phyloP scores from a whole-genome alignment of 1,284 basidiomycete genomes.

The Leccinum huronense region DNA sequence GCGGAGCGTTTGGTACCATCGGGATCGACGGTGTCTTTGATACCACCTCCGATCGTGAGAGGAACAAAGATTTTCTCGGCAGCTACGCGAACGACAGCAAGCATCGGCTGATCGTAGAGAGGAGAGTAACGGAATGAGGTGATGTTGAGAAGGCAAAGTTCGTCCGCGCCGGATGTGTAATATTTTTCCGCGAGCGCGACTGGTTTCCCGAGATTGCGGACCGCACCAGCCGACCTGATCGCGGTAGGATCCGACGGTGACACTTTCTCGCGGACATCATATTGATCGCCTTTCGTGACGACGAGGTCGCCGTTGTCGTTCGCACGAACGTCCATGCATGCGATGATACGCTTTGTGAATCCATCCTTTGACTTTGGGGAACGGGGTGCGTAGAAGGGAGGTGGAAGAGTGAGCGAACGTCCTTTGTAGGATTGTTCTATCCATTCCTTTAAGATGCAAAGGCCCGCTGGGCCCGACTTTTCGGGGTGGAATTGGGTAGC shows the following conservation, averaged over 20 bases:
- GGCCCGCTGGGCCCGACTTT: constrained; percentile 92
- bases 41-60: constrained; percentile 98
- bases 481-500: constrained; percentile 99
- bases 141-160: constrained; percentile 98
- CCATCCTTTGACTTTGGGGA: constrained; percentile 51
- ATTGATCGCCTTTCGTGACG: constrained; percentile 99
- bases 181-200: constrained; percentile 89
- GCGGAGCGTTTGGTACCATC: constrained; percentile 88
- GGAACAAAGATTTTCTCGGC: constrained; percentile 94
- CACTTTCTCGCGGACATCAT: constrained; percentile 91
- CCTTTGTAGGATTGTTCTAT: constrained; percentile 56
- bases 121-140: constrained; percentile 98
- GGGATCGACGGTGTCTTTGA: constrained; percentile 94
- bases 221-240: constrained; percentile 63
- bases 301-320: constrained; percentile 98
- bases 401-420: constrained; percentile 35
- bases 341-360: constrained; percentile 93
- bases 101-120: constrained; percentile 96
- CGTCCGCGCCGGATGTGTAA: constrained; percentile 90
- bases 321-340: constrained; percentile 96
- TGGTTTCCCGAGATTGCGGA: constrained; percentile 97
- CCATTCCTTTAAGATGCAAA: constrained; percentile 84
- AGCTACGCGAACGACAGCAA: constrained; percentile 88
- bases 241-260: constrained; percentile 31
- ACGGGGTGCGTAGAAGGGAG: constrained; percentile 36